Evolutionary conservation across 2,329 filamentous ascomycete species (phyloP).

Genomic region (Verticillium tricorpus): DNA sequence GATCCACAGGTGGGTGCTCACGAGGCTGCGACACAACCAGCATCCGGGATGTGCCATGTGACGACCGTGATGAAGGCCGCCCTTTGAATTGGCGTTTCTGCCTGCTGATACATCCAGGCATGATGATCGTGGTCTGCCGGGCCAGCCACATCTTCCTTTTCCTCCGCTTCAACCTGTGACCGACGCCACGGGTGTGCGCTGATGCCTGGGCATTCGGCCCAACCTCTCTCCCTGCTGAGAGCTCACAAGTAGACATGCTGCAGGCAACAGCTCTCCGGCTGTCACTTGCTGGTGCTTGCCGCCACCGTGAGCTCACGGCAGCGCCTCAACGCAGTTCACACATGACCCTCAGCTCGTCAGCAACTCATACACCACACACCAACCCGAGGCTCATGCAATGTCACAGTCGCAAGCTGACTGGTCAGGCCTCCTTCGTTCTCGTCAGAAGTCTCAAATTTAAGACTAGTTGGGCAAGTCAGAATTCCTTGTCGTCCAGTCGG

Average conservation of each 20-base stretch:
- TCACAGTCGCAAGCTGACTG: neutral
- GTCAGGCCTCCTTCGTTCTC: neutral
- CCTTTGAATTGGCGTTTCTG: neutral
- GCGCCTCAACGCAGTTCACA: neutral
- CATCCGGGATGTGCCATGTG: neutral
- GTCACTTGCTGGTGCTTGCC: neutral
- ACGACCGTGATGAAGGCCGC: neutral
- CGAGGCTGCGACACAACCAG: neutral
- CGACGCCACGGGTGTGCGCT: neutral
- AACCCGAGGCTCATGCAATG: neutral
- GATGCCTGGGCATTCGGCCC: neutral
- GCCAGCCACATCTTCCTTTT: neutral
- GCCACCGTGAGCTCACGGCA: neutral
- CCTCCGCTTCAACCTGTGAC: neutral
- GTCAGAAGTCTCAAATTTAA: neutral
- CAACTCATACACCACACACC: neutral
- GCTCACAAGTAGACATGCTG: neutral
- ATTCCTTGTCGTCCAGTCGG: neutral
- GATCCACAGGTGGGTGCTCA: neutral
- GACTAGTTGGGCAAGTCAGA: neutral
- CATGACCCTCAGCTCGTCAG: neutral
- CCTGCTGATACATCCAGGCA: neutral
- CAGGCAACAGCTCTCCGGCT: neutral
- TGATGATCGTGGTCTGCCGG: neutral
- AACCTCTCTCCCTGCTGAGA: neutral